phyloP scores from a whole-genome alignment of 805 yeast species.

The Wickerhamiella lipophila region DNA sequence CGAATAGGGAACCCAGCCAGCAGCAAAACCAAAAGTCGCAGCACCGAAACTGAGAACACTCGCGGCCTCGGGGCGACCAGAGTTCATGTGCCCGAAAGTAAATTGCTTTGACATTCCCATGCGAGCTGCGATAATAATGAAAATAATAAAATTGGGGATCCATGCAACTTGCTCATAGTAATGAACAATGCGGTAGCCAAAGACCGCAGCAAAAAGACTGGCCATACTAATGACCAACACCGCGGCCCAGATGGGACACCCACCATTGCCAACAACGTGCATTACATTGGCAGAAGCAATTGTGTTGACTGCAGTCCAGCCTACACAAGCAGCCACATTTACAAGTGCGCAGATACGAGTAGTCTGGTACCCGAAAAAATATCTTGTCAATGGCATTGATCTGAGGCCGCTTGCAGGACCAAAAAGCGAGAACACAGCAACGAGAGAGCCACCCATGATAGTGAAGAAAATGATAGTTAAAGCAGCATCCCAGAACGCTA shows the following conservation, averaged over 20 bases:
- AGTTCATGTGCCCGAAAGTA: slow-evolving; percentile 38
- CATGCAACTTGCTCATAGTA: slow-evolving; percentile 73
- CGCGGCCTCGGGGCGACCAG: slow-evolving; percentile 64
- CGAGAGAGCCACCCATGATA: slow-evolving; percentile 60
- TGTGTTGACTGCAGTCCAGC: slow-evolving; percentile 91
- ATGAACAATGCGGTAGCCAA: slow-evolving; percentile 75
- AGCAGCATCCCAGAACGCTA: slow-evolving; percentile 63
- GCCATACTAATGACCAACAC: slow-evolving; percentile 54
- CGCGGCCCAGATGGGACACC: slow-evolving; percentile 84
- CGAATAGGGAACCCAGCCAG: slow-evolving; percentile 91
- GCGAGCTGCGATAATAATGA: slow-evolving; percentile 68
- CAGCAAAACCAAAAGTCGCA: slow-evolving; percentile 72
- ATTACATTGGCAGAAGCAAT: slow-evolving; percentile 79
- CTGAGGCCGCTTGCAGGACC: slow-evolving; percentile 80
- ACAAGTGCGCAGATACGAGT: slow-evolving; percentile 66
- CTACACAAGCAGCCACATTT: slow-evolving; percentile 76
- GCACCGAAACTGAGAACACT: slow-evolving; percentile 70
- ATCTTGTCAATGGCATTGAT: slow-evolving; percentile 74
- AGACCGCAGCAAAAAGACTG: slow-evolving; percentile 62
- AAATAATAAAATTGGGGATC: slow-evolving; percentile 67
- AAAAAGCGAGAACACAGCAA: slow-evolving; percentile 69
- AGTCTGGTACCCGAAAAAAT: slow-evolving; percentile 59
- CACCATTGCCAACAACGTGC: slow-evolving; percentile 53
- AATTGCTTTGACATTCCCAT: slow-evolving; percentile 56
- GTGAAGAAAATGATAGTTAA: slow-evolving; percentile 60